Conservation (phyloP, 805 yeast genomes). For the Candida oleophila region DNA sequence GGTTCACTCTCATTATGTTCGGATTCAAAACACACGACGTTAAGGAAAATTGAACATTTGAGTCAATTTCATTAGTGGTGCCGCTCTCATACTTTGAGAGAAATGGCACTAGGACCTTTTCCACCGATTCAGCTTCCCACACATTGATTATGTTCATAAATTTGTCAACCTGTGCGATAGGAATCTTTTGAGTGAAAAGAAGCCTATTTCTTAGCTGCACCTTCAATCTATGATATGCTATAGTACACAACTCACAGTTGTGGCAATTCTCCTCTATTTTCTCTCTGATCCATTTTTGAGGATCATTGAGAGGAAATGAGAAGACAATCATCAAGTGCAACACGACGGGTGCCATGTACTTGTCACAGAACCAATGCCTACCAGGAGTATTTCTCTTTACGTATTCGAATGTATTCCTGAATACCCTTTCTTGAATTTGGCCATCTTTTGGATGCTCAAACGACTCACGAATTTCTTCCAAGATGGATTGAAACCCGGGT, state of each 20-base stretch:
- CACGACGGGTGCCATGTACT: slow-evolving; percentile 45
- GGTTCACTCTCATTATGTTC: slow-evolving; percentile 41
- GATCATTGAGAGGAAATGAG: slow-evolving; percentile 54
- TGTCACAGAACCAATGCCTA: slow-evolving; percentile 60
- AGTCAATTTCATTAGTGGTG: neutral
- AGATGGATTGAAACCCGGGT: slow-evolving; percentile 21
- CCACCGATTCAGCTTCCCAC: slow-evolving; percentile 32
- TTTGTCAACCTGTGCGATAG: slow-evolving; percentile 25
- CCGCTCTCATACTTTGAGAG: slow-evolving; percentile 5
- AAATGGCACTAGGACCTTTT: slow-evolving; percentile 8
- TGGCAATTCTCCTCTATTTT: slow-evolving; percentile 39
- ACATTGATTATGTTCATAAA: slow-evolving; percentile 31
- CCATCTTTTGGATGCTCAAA: slow-evolving; percentile 26
- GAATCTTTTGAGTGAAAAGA: slow-evolving; percentile 46
- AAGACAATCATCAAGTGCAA: slow-evolving; percentile 57
- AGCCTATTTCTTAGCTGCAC: slow-evolving; percentile 52
- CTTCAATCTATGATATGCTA: slow-evolving; percentile 53
- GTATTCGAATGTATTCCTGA: slow-evolving; percentile 12
- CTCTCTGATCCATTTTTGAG: slow-evolving; percentile 43
- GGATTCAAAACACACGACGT: slow-evolving; percentile 45
- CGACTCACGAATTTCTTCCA: slow-evolving; percentile 21
- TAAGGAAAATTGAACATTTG: neutral
- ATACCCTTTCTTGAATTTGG: slow-evolving; percentile 24
- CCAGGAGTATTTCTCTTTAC: slow-evolving; percentile 5
- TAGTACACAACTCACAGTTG: slow-evolving; percentile 54